Evolutionary conservation across 2,329 filamentous ascomycete species (phyloP), one percentile per base, ranked within the genome.

Genomic region (Trichoderma sp.): DNA sequence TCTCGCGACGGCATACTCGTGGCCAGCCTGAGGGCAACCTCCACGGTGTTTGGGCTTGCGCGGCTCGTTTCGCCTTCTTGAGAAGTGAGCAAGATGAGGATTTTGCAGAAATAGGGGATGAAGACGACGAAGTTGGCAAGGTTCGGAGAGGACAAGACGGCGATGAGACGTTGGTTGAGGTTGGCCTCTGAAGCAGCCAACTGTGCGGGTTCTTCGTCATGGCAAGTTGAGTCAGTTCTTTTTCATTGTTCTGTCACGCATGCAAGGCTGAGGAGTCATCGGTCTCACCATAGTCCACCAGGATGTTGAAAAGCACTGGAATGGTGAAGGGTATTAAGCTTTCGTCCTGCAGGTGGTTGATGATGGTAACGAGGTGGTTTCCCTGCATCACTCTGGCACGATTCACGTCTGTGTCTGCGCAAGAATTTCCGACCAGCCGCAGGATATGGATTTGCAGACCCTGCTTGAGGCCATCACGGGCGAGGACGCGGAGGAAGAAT

Each of bases 371-470:
- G 14, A 90, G 74, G 28, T 82, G 81, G 58, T 82, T 82, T 16
- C 82, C 81, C 0, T 83, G 78, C 4, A 89, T 81, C 2, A 90
- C 82, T 0, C 84, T 82, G 7, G 81, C 84, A 68, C 88, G 82
- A 72, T 90, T 90, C 70, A 86, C 84, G 74, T 90, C 87, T 71
- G 85, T 86, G 71, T 90, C 88, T 24, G 88, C 88, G 71, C 86
- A 89, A 11, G 86, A 85, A 75, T 90, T 90, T 16, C 88, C 88
- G 18, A 88, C 81, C 24, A 89, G 76, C 28, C 88, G 85, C 18
- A 90, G 78, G 8, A 83, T 77, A 67, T 90, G 87, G 8, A 86
- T 79, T 55, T 82, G 82, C n/a, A 89, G 78, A 1, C 79, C 74
- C 37, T 81, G 79, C 11, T 77, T 77, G 43, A 84, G 71, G 1